Conservation (phyloP, 768 basidiomycete species). For the Exsudoporus frostii region DNA sequence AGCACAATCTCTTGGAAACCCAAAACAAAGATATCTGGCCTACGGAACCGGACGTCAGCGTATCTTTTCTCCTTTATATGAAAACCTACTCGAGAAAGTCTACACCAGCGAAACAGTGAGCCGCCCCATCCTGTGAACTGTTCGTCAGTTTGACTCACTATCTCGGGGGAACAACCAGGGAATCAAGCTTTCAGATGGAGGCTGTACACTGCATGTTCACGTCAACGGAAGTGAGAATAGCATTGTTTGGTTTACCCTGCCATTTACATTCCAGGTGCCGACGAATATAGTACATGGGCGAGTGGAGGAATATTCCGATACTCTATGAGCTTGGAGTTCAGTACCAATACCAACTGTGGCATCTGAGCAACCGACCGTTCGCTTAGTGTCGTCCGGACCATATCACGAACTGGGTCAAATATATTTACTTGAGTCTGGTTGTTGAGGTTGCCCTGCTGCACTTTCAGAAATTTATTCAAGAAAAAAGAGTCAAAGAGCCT, state of each 20-base stretch:
- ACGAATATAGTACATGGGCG: slow-evolving; percentile 72
- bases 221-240: slow-evolving; percentile 3
- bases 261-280: slow-evolving; percentile 97
- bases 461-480: slow-evolving; percentile 3
- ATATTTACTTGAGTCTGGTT: slow-evolving; percentile 86
- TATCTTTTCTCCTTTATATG: slow-evolving; percentile 21
- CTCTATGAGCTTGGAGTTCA: slow-evolving; percentile 37
- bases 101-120: slow-evolving; percentile 6
- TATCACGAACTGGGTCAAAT: slow-evolving; percentile 91
- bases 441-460: slow-evolving; percentile 80
- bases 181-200: slow-evolving; percentile 76
- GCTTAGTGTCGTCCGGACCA: slow-evolving; percentile 68
- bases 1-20: slow-evolving; percentile 98
- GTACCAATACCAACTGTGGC: background rate
- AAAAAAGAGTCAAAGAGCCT: slow-evolving; percentile 22
- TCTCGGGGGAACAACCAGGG: slow-evolving; percentile 89
- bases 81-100: slow-evolving; percentile 18
- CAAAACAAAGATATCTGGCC: slow-evolving; percentile 86
- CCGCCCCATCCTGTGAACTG: background rate
- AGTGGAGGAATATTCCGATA: slow-evolving; percentile 80
- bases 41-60: slow-evolving; percentile 27
- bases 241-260: slow-evolving; percentile 52
- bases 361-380: slow-evolving; percentile 48
- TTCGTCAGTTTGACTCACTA: slow-evolving; percentile 44
- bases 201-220: slow-evolving; percentile 35